These are phyloP conservation scores for Sordariomycetes sp. DNA, from an alignment of 2,329 filamentous ascomycete genomes.

Conservation along the genomic window DNA sequence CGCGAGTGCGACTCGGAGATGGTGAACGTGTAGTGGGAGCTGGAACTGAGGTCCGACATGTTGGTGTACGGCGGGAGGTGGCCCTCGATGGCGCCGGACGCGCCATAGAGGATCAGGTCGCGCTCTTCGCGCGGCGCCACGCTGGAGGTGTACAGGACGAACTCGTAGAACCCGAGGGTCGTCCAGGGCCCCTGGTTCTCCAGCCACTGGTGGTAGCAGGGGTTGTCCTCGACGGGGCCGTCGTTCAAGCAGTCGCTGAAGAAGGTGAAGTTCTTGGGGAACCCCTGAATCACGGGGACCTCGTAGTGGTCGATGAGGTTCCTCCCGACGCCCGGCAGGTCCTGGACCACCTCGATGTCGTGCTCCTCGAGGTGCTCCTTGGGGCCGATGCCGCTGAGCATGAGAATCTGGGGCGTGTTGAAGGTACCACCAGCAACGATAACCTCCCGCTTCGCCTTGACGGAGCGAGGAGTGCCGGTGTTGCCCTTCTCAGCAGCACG, in stretches of 20 bases:
- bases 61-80: slow-evolving; percentile 9
- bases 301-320: slow-evolving; percentile 18
- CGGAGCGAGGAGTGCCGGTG: slow-evolving; percentile 7
- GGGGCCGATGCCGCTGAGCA: slow-evolving; percentile 36
- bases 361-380: slow-evolving; percentile 22
- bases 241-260: neutral
- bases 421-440: slow-evolving; percentile 13
- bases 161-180: neutral
- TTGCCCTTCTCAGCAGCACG: neutral
- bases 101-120: slow-evolving; percentile 10
- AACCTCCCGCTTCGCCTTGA: slow-evolving; percentile 11
- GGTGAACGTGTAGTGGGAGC: neutral
- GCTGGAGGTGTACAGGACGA: slow-evolving; percentile 6
- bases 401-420: slow-evolving; percentile 30
- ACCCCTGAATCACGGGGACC: slow-evolving; percentile 19
- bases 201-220: slow-evolving; percentile 10
- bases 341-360: slow-evolving; percentile 29
- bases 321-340: slow-evolving; percentile 31
- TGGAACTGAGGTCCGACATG: slow-evolving; percentile 6
- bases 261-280: slow-evolving; percentile 17
- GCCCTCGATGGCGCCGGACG: slow-evolving; percentile 10
- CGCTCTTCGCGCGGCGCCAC: slow-evolving; percentile 5
- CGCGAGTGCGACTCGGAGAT: slow-evolving; percentile 37
- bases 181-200: neutral
- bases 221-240: slow-evolving; percentile 12